Base-by-base conservation (phyloP, 345 rosid species). In the Toxicodendron radicans region DNA sequence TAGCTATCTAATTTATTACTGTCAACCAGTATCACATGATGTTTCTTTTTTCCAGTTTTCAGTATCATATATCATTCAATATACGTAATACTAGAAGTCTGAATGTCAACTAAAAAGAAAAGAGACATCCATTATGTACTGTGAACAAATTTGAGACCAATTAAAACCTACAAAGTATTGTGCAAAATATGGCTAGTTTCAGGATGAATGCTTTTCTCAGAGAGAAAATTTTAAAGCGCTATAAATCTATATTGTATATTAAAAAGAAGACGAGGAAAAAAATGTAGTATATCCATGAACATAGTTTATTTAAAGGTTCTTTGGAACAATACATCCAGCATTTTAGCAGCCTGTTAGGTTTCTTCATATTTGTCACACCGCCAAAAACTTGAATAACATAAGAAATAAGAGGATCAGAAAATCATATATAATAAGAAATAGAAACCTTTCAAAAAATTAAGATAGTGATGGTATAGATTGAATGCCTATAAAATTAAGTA, bases 401-500 rank as follows among this genome's bases (percentile, higher is more conserved):
- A 10, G 1, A 60, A 8, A 59, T 24, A 7, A 14, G 54, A 59
- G 8, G 10, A 59, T 27, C 6, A 59, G 33, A 60, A 32, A 14
- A 8, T 9, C 64, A 60, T 13, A 9, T 60, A 60, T 18, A 14
- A 32, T 16, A 60, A 30, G 11, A 60, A 62, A 62, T 0, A 62
- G 66, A 45, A 71, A 71, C 35, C 27, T 17, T 30, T 71, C 17
- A 45, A 9, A 70, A 23, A 43, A 10, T 14, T 10, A 43, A 3
- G 53, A 18, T 11, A 5, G 24, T 23, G 1, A 14, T 11, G 13
- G 12, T 14, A 61, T 18, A 27, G 27, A 62, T 18, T n/a, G 14
- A 30, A 72, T 21, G 7, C 58, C 68, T 49, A 30, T 53, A 58
- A 49, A 35, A 32, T 23, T 49, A 58, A 73, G 43, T 81, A 84